phyloP scores from a whole-genome alignment of 2,329 filamentous ascomycete species.

The Claviceps spartinae region DNA sequence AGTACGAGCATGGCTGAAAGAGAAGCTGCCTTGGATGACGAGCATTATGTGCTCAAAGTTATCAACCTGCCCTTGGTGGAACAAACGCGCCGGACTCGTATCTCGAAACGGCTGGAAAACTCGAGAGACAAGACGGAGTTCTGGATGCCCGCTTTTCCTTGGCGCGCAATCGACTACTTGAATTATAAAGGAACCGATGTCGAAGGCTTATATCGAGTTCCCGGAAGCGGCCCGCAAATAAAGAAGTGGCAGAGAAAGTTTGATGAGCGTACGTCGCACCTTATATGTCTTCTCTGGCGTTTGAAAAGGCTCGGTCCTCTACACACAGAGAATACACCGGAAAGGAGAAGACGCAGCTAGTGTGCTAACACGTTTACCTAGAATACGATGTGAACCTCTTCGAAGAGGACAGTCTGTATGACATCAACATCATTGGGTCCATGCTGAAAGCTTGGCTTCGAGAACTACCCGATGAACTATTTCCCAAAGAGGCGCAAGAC shows the following conservation, averaged over 20 bases:
- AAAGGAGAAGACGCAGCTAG: background rate
- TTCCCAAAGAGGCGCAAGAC: constrained; percentile 73
- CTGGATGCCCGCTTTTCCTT: constrained; percentile 95
- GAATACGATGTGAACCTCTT: constrained; percentile 86
- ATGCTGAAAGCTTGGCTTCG: constrained; percentile 95
- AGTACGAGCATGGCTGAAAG: constrained; percentile 52
- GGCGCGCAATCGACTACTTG: constrained; percentile 90
- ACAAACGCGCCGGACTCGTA: constrained; percentile 80
- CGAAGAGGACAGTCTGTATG: constrained; percentile 74
- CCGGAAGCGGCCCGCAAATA: constrained; percentile 78
- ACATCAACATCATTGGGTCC: constrained; percentile 92
- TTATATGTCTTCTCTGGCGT: background rate
- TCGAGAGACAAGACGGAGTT: constrained; percentile 94
- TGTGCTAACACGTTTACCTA: constrained; percentile 16
- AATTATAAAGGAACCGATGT: constrained; percentile 92
- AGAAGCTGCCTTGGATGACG: constrained; percentile 56
- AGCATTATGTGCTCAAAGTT: constrained; percentile 71
- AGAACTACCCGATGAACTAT: constrained; percentile 85
- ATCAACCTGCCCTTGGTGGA: constrained; percentile 78
- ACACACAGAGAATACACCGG: too few species aligned
- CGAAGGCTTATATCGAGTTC: constrained; percentile 84
- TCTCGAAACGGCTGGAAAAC: constrained; percentile 76
- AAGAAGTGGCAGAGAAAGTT: constrained; percentile 90
- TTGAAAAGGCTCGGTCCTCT: too few species aligned
- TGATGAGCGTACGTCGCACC: constrained; percentile 51